phyloP scores from a whole-genome alignment of 805 yeast species.

The Komagataella ulmi region DNA sequence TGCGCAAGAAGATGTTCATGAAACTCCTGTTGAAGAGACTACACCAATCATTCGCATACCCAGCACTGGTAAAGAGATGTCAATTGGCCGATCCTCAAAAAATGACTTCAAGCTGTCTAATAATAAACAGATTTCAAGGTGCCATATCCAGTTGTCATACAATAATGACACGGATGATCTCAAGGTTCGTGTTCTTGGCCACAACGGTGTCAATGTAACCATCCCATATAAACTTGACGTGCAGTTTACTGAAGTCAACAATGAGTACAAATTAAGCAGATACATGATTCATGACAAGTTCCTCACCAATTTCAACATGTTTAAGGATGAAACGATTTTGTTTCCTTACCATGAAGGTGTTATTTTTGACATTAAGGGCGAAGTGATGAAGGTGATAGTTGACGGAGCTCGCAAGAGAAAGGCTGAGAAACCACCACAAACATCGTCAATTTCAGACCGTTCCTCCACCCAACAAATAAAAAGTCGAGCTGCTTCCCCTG shows the following conservation, averaged over 20 bases:
- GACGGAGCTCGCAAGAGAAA: background rate
- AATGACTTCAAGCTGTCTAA: conserved; percentile 2
- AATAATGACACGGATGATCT: conserved; percentile 25
- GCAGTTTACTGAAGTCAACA: conserved; percentile 12
- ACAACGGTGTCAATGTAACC: conserved; percentile 63
- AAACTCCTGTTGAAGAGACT: background rate
- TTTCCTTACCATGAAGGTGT: conserved; percentile 54
- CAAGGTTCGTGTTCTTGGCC: conserved; percentile 59
- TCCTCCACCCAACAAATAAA: background rate
- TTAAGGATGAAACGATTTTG: conserved; percentile 47
- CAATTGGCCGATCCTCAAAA: background rate
- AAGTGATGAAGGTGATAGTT: conserved; percentile 13
- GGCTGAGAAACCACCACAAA: background rate
- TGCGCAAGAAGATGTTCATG: background rate
- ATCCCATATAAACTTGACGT: conserved; percentile 36
- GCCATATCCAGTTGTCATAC: conserved; percentile 43
- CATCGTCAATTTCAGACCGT: background rate
- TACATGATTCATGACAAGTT: conserved; percentile 26
- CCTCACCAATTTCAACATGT: conserved; percentile 41
- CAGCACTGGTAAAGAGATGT: background rate
- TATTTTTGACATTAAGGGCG: conserved; percentile 61
- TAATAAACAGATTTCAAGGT: conserved; percentile 52
- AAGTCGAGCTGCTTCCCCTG: background rate
- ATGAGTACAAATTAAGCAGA: conserved; percentile 13
- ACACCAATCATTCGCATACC: background rate